Evolutionary conservation across 805 yeast genomes (phyloP).

Genomic region (Candida sphagnicola): DNA sequence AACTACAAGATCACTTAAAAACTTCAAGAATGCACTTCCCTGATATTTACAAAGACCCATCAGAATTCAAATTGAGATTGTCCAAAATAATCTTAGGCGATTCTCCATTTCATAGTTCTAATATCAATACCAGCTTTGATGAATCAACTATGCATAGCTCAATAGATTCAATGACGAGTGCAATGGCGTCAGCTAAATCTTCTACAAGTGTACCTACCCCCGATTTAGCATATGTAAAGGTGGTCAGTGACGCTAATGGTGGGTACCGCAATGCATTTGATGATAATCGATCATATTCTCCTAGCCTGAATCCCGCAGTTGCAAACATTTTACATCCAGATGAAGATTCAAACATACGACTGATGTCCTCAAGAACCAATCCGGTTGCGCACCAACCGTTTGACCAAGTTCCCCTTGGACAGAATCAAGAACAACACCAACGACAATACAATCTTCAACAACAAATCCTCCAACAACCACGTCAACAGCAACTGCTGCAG

Average conservation of each 20-base stretch:
- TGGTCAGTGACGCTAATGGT: no score
- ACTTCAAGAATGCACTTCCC: constrained; percentile 15
- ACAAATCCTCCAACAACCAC: neutral
- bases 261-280: neutral
- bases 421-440: neutral
- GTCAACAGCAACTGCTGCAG: neutral
- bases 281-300: constrained; percentile 7
- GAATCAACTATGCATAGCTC: neutral
- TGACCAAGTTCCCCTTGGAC: no score
- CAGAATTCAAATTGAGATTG: constrained; percentile 7
- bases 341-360: constrained; percentile 3
- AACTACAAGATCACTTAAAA: constrained; percentile 14
- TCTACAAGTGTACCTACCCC: neutral
- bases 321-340: constrained; percentile 19
- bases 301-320: constrained; percentile 20
- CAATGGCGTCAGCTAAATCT: no score
- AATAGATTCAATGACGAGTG: neutral
- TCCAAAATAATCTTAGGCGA: constrained; percentile 8
- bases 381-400: no score
- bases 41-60: constrained; percentile 9
- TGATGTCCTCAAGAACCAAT: no score
- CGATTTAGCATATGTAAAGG: no score
- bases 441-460: neutral
- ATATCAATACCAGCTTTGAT: neutral
- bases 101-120: constrained; percentile 6